phyloP scores from a whole-genome alignment of 169 alveolate genomes.

The Pseudocohnilembus persalinus region DNA sequence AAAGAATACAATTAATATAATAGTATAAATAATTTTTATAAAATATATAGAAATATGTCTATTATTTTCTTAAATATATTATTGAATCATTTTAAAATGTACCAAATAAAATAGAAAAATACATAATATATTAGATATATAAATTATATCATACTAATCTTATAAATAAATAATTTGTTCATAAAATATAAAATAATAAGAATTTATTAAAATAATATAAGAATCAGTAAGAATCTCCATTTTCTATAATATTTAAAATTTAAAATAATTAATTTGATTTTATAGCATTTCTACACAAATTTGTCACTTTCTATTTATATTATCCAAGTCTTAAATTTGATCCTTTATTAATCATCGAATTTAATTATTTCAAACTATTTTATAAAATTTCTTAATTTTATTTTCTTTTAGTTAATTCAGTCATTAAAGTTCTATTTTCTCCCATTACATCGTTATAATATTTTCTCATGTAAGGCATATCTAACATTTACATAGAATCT shows the following conservation, averaged over 20 bases:
- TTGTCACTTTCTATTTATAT: slow-evolving; percentile 37
- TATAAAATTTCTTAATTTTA: slow-evolving; percentile 54
- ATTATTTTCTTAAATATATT: too few species aligned
- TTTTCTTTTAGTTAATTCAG: slow-evolving; percentile 53
- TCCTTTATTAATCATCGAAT: slow-evolving; percentile 60
- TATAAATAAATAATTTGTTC: too few species aligned
- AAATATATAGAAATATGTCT: too few species aligned
- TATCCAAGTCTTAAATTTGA: slow-evolving; percentile 58
- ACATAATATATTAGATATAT: too few species aligned
- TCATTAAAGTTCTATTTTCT: slow-evolving; percentile 52
- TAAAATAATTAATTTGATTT: slow-evolving; percentile 37
- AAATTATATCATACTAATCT: too few species aligned
- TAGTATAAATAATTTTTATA: too few species aligned
- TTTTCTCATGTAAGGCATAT: slow-evolving; percentile 55
- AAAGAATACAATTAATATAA: too few species aligned
- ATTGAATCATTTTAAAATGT: too few species aligned
- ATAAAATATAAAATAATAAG: too few species aligned
- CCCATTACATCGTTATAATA: slow-evolving; percentile 53
- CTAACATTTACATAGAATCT: slow-evolving; percentile 57
- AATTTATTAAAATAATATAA: too few species aligned
- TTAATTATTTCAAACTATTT: slow-evolving; percentile 50
- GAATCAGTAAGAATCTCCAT: slow-evolving; percentile 28
- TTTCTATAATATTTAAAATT: slow-evolving; percentile 28
- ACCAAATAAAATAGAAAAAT: too few species aligned
- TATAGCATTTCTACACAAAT: slow-evolving; percentile 58